phyloP scores from a whole-genome alignment of 2,329 filamentous ascomycete genomes.

The Myriosclerotinia curreyana region DNA sequence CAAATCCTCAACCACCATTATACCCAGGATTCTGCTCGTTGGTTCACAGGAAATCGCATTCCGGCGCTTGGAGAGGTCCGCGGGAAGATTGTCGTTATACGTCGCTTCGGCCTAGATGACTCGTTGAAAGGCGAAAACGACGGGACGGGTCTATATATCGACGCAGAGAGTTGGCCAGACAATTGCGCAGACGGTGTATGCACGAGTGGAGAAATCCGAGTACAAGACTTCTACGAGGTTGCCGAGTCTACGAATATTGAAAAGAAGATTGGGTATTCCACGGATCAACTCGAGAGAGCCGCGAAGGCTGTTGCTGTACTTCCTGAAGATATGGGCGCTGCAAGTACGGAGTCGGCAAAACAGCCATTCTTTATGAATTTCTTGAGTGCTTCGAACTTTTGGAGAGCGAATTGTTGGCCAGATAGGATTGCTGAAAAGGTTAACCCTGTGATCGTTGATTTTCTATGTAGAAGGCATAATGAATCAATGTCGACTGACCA shows the following conservation, averaged over 20 bases:
- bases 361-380: conserved; percentile 85
- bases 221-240: conserved; percentile 96
- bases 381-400: conserved; percentile 88
- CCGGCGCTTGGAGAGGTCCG: conserved; percentile 76
- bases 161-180: conserved; percentile 73
- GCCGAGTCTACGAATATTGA: conserved; percentile 70
- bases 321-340: conserved; percentile 41
- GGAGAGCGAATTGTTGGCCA: conserved; percentile 88
- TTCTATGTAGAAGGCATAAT: conserved; percentile 56
- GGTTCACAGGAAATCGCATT: conserved; percentile 76
- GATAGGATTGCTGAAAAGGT: conserved; percentile 84
- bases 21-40: conserved; percentile 56
- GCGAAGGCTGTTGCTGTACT: conserved; percentile 50
- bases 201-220: conserved; percentile 69
- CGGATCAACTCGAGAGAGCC: conserved; percentile 73
- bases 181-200: conserved; percentile 76
- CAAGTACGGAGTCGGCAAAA: conserved; percentile 28
- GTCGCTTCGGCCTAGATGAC: conserved; percentile 70
- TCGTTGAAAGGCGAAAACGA: conserved; percentile 49
- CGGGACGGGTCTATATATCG: conserved; percentile 56
- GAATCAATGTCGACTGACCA: conserved; percentile 34
- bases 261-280: conserved; percentile 73
- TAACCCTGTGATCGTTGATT: conserved; percentile 71
- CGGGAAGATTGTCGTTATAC: conserved; percentile 78
- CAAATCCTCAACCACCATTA: conserved; percentile 73